Evolutionary conservation across 2,329 filamentous ascomycete genomes (phyloP).

Genomic region (Colletotrichum sp.): DNA sequence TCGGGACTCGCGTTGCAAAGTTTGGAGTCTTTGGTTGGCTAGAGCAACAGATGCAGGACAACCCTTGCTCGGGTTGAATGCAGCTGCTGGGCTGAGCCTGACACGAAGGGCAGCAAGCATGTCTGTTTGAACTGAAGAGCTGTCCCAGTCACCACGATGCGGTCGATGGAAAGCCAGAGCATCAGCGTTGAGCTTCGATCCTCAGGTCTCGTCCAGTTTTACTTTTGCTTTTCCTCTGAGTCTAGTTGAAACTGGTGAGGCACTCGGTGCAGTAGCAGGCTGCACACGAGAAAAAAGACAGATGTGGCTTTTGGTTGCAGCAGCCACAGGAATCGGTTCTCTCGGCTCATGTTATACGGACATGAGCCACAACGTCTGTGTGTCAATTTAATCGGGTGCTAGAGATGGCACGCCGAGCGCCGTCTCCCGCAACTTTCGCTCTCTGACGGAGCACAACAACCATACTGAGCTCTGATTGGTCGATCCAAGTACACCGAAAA

Average conservation of each 20-base stretch:
- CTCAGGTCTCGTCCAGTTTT: not conserved
- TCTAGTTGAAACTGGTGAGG: not conserved
- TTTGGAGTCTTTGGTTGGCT: slow-evolving; percentile 3
- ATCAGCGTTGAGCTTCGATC: not conserved
- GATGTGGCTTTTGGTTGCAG: not conserved
- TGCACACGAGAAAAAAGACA: not conserved
- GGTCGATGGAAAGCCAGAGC: not conserved
- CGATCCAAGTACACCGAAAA: not conserved
- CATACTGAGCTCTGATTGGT: not conserved
- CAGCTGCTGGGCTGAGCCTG: not conserved
- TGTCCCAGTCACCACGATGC: not conserved
- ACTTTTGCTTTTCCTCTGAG: not conserved
- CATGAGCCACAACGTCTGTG: not conserved
- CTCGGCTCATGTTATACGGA: not conserved
- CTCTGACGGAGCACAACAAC: not conserved
- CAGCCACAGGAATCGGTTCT: not conserved
- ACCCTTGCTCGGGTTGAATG: not conserved
- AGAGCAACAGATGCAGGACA: not conserved
- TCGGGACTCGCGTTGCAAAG: not conserved
- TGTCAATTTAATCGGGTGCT: not conserved
- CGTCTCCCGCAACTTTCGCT: not conserved
- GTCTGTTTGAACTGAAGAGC: not conserved
- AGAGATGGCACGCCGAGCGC: not conserved
- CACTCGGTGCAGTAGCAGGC: not conserved
- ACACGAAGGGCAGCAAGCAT: not conserved